Evolutionary conservation across 2,329 filamentous ascomycete species (phyloP).

Genomic region (Neurospora crassa): DNA sequence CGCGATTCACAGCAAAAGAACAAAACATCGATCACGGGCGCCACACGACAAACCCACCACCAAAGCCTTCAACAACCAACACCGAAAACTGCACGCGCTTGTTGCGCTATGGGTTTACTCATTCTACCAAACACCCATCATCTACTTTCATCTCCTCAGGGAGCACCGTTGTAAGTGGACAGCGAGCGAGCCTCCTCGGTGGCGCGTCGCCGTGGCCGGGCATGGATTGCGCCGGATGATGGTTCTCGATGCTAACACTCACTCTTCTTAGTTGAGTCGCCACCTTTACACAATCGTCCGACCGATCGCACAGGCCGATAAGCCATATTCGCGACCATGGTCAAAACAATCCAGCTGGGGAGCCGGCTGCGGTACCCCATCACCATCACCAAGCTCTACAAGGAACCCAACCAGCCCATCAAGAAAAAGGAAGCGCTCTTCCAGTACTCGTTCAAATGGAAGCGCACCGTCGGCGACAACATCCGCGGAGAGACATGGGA

Average conservation of each 20-base stretch:
- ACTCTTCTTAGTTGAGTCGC: background rate
- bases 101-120: conserved; percentile 17
- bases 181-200: background rate
- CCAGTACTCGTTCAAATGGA: conserved; percentile 78
- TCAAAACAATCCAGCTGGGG: conserved; percentile 18
- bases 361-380: conserved; percentile 61
- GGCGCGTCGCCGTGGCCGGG: background rate
- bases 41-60: background rate
- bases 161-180: background rate
- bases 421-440: conserved; percentile 70
- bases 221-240: background rate
- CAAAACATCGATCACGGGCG: background rate
- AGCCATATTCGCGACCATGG: conserved; percentile 10
- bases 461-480: conserved; percentile 63
- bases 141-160: background rate
- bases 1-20: background rate
- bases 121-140: background rate
- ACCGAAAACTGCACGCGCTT: conserved; percentile 8
- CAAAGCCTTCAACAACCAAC: background rate
- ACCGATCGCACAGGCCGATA: background rate
- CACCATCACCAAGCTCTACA: conserved; percentile 78
- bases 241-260: background rate
- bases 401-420: conserved; percentile 64
- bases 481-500: conserved; percentile 50
- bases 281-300: background rate